These are phyloP conservation scores for Mycosphaerella sp. DNA, from an alignment of 2,329 filamentous ascomycete species.

Conservation along the genomic window DNA sequence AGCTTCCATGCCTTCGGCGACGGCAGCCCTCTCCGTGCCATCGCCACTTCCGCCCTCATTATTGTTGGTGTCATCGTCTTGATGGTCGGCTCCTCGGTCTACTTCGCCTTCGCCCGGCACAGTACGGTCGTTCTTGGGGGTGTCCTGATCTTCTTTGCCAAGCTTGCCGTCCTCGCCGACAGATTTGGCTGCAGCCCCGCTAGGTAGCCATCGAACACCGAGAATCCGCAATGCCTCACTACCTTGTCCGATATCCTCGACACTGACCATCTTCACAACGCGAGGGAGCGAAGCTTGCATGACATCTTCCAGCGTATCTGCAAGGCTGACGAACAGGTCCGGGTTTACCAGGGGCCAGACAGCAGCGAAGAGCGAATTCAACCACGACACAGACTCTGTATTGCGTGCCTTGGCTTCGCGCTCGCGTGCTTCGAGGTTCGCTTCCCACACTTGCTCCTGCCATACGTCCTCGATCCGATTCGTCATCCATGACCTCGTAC, in stretches of 20 bases:
- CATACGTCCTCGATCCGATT: conserved; percentile 59
- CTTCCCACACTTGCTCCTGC: conserved; percentile 65
- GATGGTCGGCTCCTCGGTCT: conserved; percentile 31
- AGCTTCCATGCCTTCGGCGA: conserved; percentile 61
- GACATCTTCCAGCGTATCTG: conserved; percentile 69
- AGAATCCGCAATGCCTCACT: conserved; percentile 65
- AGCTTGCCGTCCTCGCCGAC: conserved; percentile 56
- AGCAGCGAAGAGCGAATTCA: conserved; percentile 61
- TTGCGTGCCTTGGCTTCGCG: conserved; percentile 42
- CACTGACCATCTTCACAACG: conserved; percentile 65
- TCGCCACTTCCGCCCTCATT: conserved; percentile 32
- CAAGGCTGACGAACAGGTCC: conserved; percentile 62
- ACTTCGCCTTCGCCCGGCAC: conserved; percentile 42
- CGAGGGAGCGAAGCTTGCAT: conserved; percentile 71
- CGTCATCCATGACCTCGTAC: conserved; percentile 50
- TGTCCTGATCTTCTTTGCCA: conserved; percentile 40
- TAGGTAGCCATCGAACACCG: conserved; percentile 66
- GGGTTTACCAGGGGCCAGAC: conserved; percentile 73
- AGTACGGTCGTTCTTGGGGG: conserved; percentile 45
- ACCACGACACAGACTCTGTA: conserved; percentile 64
- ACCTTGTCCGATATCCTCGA: conserved; percentile 70
- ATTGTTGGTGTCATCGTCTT: conserved; percentile 27
- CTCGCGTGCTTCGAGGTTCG: conserved; percentile 51
- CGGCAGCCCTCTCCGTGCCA: conserved; percentile 26
- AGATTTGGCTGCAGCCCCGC: conserved; percentile 59